These are phyloP conservation scores for Syzygium aqueum DNA, from an alignment of 345 rosid genomes.

Conservation along the genomic window DNA sequence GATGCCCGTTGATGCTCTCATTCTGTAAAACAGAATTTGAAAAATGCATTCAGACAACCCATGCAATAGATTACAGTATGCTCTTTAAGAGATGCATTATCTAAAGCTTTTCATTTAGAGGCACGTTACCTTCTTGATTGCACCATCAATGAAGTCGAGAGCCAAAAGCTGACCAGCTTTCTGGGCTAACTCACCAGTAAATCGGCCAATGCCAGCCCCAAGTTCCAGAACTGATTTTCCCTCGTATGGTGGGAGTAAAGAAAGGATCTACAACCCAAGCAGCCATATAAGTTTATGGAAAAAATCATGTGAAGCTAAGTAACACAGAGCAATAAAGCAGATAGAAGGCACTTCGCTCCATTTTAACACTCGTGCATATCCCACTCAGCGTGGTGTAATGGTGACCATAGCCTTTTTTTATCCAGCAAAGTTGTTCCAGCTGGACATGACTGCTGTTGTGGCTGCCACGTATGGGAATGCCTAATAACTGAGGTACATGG, in stretches of 20 bases:
- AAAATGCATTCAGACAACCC: neutral
- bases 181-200: constrained; percentile 77
- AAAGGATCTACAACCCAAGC: constrained; percentile 43
- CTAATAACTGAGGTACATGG: neutral
- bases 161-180: constrained; percentile 73
- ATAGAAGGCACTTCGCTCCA: neutral
- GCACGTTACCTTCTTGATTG: constrained; percentile 62
- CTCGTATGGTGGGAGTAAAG: constrained; percentile 68
- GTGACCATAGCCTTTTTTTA: neutral
- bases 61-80: neutral
- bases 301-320: neutral
- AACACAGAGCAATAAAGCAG: neutral
- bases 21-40: constrained; percentile 37
- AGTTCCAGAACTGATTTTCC: constrained; percentile 74
- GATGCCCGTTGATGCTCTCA: constrained; percentile 61
- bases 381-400: neutral
- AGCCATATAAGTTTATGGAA: neutral
- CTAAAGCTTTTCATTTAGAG: neutral
- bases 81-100: neutral
- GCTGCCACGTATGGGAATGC: neutral
- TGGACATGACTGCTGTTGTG: neutral
- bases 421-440: neutral
- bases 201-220: constrained; percentile 97
- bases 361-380: neutral
- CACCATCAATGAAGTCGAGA: constrained; percentile 78